phyloP scores from a whole-genome alignment of 208 protist species.

The Vickermania spadyakhi region DNA sequence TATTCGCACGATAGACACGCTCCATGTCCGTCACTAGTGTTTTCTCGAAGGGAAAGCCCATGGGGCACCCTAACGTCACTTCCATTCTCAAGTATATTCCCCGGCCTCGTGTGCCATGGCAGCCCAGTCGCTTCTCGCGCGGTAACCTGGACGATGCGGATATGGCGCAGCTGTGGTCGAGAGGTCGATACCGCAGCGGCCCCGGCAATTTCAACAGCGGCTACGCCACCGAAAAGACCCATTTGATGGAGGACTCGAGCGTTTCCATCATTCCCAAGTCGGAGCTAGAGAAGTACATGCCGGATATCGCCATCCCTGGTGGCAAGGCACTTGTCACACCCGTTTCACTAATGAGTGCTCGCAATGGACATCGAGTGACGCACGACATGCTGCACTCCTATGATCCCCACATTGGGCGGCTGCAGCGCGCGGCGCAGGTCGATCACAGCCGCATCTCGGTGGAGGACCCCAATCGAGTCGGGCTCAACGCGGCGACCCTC shows the following conservation, averaged over 20 bases:
- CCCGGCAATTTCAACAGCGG: constrained; percentile 86
- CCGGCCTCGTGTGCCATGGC: constrained; percentile 78
- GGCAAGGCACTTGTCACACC: constrained; percentile 83
- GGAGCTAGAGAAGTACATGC: constrained; percentile 88
- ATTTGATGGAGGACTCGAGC: constrained; percentile 71
- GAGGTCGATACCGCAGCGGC: constrained; percentile 66
- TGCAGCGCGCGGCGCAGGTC: constrained; percentile 65
- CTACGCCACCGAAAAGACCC: constrained; percentile 78
- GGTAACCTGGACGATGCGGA: constrained; percentile 71
- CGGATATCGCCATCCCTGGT: constrained; percentile 69
- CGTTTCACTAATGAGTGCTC: constrained; percentile 83
- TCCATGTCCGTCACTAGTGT: constrained; percentile 75
- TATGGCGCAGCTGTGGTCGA: constrained; percentile 61
- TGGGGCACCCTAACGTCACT: constrained; percentile 48
- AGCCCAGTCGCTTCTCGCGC: constrained; percentile 80
- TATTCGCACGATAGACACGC: constrained; percentile 1
- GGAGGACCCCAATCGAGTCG: constrained; percentile 79
- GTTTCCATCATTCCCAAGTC: constrained; percentile 80
- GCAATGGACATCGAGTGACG: constrained; percentile 83
- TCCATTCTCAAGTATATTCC: constrained; percentile 79
- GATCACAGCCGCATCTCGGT: constrained; percentile 85
- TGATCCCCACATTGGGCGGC: constrained; percentile 70
- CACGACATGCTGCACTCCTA: constrained; percentile 89
- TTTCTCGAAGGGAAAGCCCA: constrained; percentile 52
- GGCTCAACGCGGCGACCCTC: constrained; percentile 82